A percentile compares a stretch with the other conserved stretches of the same genome.
Conservation (phyloP, 805 yeast species). For the Grigorovia humatica region DNA sequence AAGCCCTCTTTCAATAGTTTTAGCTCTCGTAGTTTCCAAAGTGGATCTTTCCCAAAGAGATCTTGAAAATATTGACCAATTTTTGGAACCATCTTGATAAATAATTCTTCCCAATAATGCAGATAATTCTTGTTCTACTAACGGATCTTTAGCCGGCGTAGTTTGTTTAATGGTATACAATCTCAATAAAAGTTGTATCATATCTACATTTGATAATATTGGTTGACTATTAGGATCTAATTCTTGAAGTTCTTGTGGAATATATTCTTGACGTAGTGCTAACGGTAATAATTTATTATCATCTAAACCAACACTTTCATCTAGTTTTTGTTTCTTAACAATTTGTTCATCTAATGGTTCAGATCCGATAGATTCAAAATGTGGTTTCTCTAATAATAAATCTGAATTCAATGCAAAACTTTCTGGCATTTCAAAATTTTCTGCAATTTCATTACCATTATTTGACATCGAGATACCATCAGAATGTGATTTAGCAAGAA, state of each 20-base stretch:
- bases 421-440: constrained; percentile 34
- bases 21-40: constrained; percentile 67
- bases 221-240: constrained; percentile 84
- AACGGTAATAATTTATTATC: constrained; percentile 48
- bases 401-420: constrained; percentile 62
- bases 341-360: constrained; percentile 36
- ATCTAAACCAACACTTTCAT: constrained; percentile 27
- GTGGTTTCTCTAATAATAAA: constrained; percentile 62
- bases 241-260: constrained; percentile 42
- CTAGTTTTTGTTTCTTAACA: constrained; percentile 26
- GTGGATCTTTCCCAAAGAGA: constrained; percentile 86
- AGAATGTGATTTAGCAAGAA: constrained; percentile 50
- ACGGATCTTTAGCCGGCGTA: constrained; percentile 58
- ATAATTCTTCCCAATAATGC: constrained; percentile 69
- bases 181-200: constrained; percentile 62
- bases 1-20: constrained; percentile 88
- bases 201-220: constrained; percentile 54
- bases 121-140: constrained; percentile 73
- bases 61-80: constrained; percentile 70
- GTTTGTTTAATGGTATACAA: constrained; percentile 53
- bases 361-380: constrained; percentile 50
- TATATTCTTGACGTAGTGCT: constrained; percentile 49
- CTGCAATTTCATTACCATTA: not conserved
- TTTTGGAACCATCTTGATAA: constrained; percentile 30
- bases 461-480: constrained; percentile 6